Base-by-base conservation (phyloP, 139 green algal genomes). In the Tetratostichococcus sp. region DNA sequence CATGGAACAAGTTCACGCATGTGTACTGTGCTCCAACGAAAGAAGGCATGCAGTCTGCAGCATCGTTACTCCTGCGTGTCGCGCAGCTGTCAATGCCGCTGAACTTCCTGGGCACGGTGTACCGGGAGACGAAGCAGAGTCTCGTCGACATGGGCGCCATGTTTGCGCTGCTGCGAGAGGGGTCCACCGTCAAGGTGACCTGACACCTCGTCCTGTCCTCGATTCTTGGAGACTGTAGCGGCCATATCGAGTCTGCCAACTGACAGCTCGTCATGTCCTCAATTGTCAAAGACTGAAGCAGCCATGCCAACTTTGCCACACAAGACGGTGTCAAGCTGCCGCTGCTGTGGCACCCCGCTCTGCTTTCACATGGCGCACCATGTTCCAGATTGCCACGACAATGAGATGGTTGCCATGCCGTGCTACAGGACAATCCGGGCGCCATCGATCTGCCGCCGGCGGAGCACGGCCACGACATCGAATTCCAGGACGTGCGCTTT, bases 31-130 rank as follows among this genome's bases (percentile, higher is more conserved):
- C n/a, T n/a, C n/a, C n/a, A n/a, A n/a, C n/a, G n/a, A n/a, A n/a
- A n/a, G n/a, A n/a, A n/a, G n/a, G 58, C 58, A 30, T 19, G n/a
- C 58, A n/a, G 14, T 31, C 17, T 25, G 58, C 58, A 66, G 58
- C 25, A 73, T 23, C 35, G 23, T 65, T 39, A 2, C 11, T 62
- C 14, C 26, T 5, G 4, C 2, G 26, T 26, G 26, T 62, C 19
- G 35, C 72, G 67, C 88, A 95, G 89, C 88, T 99, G 71, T 97
- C 92, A 70, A 86, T 98, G 85, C 95, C 95, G 5, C 88, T 99
- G 43, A 98, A 99, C 88, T 99, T 99, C 82, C 83, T 99, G 71
- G 95, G 95, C 58, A 95, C 93, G 0, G 93, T 98, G 31, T 99
- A 98, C 79, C 88, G 95, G 0, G 95, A 98, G 82, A 96, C 92